Percentiles rank a stretch among this genome's conserved stretches.
Conservation (phyloP, 106 monocot genomes). For the Platanthera guangdongensis region DNA sequence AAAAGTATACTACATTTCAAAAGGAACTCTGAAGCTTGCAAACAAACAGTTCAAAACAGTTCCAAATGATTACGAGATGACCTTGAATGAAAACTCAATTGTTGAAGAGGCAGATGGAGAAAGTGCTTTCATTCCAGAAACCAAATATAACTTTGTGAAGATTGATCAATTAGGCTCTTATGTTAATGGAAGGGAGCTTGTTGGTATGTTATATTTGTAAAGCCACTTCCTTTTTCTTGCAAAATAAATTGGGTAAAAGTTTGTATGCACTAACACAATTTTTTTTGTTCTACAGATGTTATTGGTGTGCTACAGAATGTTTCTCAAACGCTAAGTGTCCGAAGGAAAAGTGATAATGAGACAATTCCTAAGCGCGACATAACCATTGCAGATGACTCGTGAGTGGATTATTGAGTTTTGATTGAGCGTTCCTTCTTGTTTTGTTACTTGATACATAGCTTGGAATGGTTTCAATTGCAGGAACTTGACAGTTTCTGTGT, state of each 20-base stretch:
- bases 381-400: conserved; percentile 90
- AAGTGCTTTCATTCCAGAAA: conserved; percentile 53
- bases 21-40: conserved; percentile 73
- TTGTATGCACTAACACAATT: neutral
- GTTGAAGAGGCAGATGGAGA: conserved; percentile 78
- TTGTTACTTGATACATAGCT: neutral
- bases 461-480: conserved; percentile 23
- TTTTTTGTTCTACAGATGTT: conserved; percentile 33
- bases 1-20: conserved; percentile 89
- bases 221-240: neutral
- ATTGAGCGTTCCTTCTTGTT: neutral
- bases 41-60: conserved; percentile 92
- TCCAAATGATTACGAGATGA: conserved; percentile 97
- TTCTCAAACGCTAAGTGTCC: conserved; percentile 69
- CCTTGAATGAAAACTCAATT: conserved; percentile 77
- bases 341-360: conserved; percentile 91
- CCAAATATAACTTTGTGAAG: conserved; percentile 77
- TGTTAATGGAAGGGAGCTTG: conserved; percentile 78
- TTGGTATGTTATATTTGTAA: conserved; percentile 36
- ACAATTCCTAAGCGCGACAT: conserved; percentile 88
- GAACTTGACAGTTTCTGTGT: conserved; percentile 66
- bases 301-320: conserved; percentile 81
- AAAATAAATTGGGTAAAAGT: neutral
- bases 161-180: conserved; percentile 73
- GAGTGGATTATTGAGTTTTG: conserved; percentile 14